A percentile compares a stretch with the other conserved stretches of the same genome.
These are phyloP conservation scores for Solanum appendiculatum DNA, from an alignment of 257 asterid species.

Conservation along the genomic window DNA sequence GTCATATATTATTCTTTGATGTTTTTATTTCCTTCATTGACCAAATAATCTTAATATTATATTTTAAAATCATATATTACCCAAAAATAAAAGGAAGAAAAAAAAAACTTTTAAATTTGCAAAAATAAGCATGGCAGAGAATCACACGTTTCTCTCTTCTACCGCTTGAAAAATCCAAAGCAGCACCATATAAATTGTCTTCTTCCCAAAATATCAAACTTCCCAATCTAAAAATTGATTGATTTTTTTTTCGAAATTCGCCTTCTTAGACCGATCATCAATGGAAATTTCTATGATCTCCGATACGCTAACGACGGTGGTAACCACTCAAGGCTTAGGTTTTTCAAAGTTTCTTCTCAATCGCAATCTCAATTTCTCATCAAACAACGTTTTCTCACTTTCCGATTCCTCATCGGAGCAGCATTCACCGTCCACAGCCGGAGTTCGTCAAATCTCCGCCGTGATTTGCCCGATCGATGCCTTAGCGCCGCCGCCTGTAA, in stretches of 20 bases:
- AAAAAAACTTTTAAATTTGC: background rate
- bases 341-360: conserved; percentile 34
- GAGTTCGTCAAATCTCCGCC: conserved; percentile 33
- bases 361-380: conserved; percentile 8
- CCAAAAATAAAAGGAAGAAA: background rate
- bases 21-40: no score
- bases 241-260: background rate
- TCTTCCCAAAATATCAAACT: background rate
- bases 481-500: conserved; percentile 36
- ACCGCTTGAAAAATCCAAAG: background rate
- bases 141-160: background rate
- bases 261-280: background rate
- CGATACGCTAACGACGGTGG: conserved; percentile 42
- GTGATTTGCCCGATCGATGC: conserved; percentile 6
- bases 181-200: background rate
- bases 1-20: background rate
- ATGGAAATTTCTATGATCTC: conserved; percentile 61
- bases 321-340: conserved; percentile 37
- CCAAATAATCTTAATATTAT: no score
- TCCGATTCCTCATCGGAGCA: conserved; percentile 38
- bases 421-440: conserved; percentile 12
- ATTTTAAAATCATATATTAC: no score
- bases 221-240: conserved; percentile 14
- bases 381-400: conserved; percentile 9
- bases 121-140: background rate